phyloP scores from a whole-genome alignment of 306 rosid genomes.

The Gastrolobium bilobum region DNA sequence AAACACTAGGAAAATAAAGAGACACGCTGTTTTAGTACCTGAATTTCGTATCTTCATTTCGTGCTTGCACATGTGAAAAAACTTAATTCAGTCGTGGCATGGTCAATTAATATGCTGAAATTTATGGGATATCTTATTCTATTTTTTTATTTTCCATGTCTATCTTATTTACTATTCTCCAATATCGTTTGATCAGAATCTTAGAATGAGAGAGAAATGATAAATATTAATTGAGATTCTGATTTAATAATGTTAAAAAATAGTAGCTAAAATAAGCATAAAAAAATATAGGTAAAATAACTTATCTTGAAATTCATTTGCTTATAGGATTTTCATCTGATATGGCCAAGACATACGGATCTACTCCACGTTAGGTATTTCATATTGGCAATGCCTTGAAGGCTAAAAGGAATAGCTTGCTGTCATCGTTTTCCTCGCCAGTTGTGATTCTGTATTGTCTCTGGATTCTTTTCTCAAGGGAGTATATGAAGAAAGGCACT shows the following conservation, averaged over 20 bases:
- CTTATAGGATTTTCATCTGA: neutral
- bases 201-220: no score
- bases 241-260: no score
- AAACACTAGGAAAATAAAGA: neutral
- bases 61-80: neutral
- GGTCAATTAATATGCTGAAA: neutral
- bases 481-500: constrained; percentile 50
- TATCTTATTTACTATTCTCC: no score
- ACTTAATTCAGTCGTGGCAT: neutral
- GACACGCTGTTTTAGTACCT: neutral
- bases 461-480: constrained; percentile 53
- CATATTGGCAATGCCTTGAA: neutral
- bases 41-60: neutral
- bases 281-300: no score
- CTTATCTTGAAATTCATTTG: neutral
- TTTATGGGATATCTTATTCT: no score
- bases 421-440: neutral
- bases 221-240: no score
- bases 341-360: constrained; percentile 1
- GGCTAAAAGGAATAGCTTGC: constrained; percentile 2
- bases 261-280: no score
- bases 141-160: no score
- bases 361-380: constrained; percentile 20
- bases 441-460: neutral
- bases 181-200: no score